Percentiles rank a stretch among this genome's conserved stretches.
phyloP scores from a whole-genome alignment of 768 basidiomycete species.

The Mycena pura region DNA sequence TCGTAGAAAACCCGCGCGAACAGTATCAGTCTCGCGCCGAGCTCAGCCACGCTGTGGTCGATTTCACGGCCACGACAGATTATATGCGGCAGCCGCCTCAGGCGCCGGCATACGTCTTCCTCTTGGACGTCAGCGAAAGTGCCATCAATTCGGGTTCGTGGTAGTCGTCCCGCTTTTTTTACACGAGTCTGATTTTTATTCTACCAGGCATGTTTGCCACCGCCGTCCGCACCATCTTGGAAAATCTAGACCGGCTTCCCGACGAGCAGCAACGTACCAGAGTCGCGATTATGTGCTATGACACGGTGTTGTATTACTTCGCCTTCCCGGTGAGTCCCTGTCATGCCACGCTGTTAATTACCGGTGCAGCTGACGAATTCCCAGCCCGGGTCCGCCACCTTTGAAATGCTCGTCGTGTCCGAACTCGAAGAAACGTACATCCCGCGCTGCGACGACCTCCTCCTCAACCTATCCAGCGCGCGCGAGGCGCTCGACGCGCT shows the following conservation, averaged over 20 bases:
- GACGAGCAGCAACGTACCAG: conserved; percentile 67
- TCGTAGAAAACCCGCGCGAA: conserved; percentile 62
- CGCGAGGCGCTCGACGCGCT: conserved; percentile 59
- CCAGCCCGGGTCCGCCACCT: background rate
- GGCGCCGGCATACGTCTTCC: conserved; percentile 69
- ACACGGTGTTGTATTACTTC: conserved; percentile 69
- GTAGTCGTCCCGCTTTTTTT: background rate
- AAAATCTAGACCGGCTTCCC: conserved; percentile 69
- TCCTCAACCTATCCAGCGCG: conserved; percentile 66
- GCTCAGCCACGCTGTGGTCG: conserved; percentile 64
- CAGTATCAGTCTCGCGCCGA: conserved; percentile 61
- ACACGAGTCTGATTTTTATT: background rate
- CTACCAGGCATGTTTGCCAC: conserved; percentile 66
- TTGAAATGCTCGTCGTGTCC: conserved; percentile 70
- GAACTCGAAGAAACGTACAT: conserved; percentile 72
- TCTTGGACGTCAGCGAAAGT: conserved; percentile 68
- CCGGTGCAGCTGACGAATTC: background rate
- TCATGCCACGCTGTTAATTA: conserved; percentile 20
- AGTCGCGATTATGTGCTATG: conserved; percentile 67
- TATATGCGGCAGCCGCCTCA: conserved; percentile 73
- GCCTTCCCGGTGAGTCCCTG: conserved; percentile 49
- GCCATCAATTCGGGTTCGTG: conserved; percentile 61
- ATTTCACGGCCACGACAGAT: conserved; percentile 71
- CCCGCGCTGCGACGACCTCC: conserved; percentile 64
- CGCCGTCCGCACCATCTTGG: conserved; percentile 69